Percentiles rank a stretch among this genome's conserved stretches.
Evolutionary conservation across 805 yeast genomes (phyloP).

Genomic region (Lipomyces sp.): DNA sequence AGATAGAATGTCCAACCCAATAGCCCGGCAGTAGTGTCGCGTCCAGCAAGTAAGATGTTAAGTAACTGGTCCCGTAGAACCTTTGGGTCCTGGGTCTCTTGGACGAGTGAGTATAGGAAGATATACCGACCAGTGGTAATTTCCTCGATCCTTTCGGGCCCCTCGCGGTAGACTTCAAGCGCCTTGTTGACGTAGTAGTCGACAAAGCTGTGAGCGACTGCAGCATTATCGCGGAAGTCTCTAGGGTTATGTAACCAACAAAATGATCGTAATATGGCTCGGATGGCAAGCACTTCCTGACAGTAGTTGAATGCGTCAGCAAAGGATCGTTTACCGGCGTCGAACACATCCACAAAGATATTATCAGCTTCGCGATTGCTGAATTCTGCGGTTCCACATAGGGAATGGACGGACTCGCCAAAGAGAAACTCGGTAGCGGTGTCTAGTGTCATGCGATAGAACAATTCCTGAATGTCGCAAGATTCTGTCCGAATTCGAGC

Average conservation of each 20-base stretch:
- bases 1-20: slow-evolving; percentile 54
- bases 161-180: slow-evolving; percentile 35
- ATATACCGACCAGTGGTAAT: slow-evolving; percentile 46
- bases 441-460: slow-evolving; percentile 45
- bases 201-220: slow-evolving; percentile 46
- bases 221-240: slow-evolving; percentile 46
- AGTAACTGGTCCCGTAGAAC: slow-evolving; percentile 58
- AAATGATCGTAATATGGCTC: slow-evolving; percentile 38
- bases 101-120: slow-evolving; percentile 55
- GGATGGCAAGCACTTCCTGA: slow-evolving; percentile 33
- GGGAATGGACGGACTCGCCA: slow-evolving; percentile 43
- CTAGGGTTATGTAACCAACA: slow-evolving; percentile 36
- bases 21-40: slow-evolving; percentile 61
- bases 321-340: slow-evolving; percentile 33
- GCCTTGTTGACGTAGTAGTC: slow-evolving; percentile 51
- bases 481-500: slow-evolving; percentile 15
- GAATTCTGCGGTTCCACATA: slow-evolving; percentile 24
- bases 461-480: slow-evolving; percentile 43
- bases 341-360: slow-evolving; percentile 20
- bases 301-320: slow-evolving; percentile 39
- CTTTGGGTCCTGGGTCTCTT: slow-evolving; percentile 55
- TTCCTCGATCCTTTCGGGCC: neutral
- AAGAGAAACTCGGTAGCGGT: slow-evolving; percentile 47
- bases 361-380: neutral
- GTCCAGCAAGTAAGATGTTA: slow-evolving; percentile 58